phyloP scores from a whole-genome alignment of 371 early-diverging fungal species.

The Basidiobolus meristosporus region DNA sequence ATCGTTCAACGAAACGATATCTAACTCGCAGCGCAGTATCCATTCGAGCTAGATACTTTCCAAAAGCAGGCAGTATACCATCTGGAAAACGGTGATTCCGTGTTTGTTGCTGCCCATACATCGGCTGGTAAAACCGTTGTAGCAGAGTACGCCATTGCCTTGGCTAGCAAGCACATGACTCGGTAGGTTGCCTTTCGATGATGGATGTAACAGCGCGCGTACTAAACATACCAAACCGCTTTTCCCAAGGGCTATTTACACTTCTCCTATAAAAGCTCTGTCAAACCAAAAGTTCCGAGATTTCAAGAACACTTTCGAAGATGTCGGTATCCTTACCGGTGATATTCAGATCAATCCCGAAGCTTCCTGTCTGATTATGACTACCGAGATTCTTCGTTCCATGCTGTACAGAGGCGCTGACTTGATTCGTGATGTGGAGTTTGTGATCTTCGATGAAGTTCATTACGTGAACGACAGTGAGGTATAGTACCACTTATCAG shows the following conservation, averaged over 20 bases:
- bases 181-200: slow-evolving; percentile 15
- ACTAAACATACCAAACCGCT: no score
- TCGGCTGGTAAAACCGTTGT: slow-evolving; percentile 99
- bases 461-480: slow-evolving; percentile 98
- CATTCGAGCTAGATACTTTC: slow-evolving; percentile 96
- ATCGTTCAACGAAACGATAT: neutral
- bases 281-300: slow-evolving; percentile 99
- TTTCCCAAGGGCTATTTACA: slow-evolving; percentile 82
- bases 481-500: slow-evolving; percentile 10
- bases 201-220: neutral
- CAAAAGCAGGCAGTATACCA: slow-evolving; percentile 97
- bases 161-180: slow-evolving; percentile 89
- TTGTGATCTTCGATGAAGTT: slow-evolving; percentile 99
- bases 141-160: slow-evolving; percentile 96
- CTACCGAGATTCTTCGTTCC: slow-evolving; percentile 96
- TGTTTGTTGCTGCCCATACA: slow-evolving; percentile 99
- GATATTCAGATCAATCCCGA: slow-evolving; percentile 96
- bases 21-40: slow-evolving; percentile 23
- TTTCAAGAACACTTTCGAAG: slow-evolving; percentile 79
- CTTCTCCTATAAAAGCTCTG: slow-evolving; percentile 98
- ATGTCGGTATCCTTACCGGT: slow-evolving; percentile 97
- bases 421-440: slow-evolving; percentile 93
- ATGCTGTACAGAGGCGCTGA: slow-evolving; percentile 97
- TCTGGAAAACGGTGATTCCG: slow-evolving; percentile 82
- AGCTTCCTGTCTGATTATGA: slow-evolving; percentile 96